Conservation (phyloP, 768 basidiomycete species). For the Dentipellis sp. region DNA sequence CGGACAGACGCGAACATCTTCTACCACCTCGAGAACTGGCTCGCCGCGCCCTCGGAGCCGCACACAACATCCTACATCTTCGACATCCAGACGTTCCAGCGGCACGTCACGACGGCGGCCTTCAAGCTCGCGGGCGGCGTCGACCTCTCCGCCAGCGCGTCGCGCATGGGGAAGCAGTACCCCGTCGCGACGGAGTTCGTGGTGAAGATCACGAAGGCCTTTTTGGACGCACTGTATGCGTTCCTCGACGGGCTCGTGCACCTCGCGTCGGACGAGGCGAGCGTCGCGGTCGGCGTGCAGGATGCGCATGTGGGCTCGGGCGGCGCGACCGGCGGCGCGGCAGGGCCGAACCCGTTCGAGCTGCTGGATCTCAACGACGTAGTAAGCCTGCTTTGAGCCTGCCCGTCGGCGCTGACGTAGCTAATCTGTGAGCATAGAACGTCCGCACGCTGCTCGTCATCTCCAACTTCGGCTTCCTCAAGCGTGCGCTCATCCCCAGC, state of each 20-base stretch:
- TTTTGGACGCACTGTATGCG: constrained; percentile 77
- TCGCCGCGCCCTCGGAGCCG: constrained; percentile 47
- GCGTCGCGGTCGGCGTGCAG: neutral
- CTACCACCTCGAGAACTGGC: constrained; percentile 84
- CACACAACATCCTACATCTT: constrained; percentile 67
- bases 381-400: constrained; percentile 30
- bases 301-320: neutral
- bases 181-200: constrained; percentile 55
- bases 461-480: constrained; percentile 79
- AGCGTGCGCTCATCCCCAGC: constrained; percentile 57
- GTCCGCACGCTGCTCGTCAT: constrained; percentile 80
- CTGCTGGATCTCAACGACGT: constrained; percentile 52
- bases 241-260: constrained; percentile 81
- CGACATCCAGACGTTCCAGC: constrained; percentile 76
- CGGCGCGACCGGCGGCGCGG: constrained; percentile 15
- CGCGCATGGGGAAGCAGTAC: constrained; percentile 49
- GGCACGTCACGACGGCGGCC: constrained; percentile 63
- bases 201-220: constrained; percentile 71
- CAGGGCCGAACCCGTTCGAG: constrained; percentile 40
- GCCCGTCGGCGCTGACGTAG: neutral
- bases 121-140: constrained; percentile 77
- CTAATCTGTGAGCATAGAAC: constrained; percentile 41
- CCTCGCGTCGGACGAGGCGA: constrained; percentile 57
- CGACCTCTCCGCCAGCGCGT: constrained; percentile 41
- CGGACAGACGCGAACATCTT: constrained; percentile 70